These are phyloP conservation scores for Cercophora sp. DNA, from an alignment of 495 filamentous ascomycete species.

Conservation along the genomic window DNA sequence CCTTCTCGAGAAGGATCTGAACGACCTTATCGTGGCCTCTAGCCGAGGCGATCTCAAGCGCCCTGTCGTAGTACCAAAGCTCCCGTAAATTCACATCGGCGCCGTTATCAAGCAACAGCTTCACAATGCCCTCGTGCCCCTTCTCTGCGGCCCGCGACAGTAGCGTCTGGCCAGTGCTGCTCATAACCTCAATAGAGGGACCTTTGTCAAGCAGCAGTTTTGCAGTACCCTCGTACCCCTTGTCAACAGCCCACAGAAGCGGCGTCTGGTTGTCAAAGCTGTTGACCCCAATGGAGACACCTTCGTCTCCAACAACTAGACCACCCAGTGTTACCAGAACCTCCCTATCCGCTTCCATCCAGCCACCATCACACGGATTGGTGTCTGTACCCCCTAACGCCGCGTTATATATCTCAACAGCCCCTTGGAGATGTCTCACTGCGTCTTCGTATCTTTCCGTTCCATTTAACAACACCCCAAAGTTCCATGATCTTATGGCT, in stretches of 20 bases:
- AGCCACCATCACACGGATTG: conserved; percentile 1
- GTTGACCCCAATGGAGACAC: too few species aligned
- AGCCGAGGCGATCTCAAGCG: background rate
- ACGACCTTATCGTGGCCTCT: background rate
- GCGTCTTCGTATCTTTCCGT: conserved; percentile 19
- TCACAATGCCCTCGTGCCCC: background rate
- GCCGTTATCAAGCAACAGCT: background rate
- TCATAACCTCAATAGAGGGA: background rate
- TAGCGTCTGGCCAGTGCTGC: background rate
- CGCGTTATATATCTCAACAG: conserved; percentile 7
- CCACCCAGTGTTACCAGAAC: background rate
- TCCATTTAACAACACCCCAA: conserved; percentile 14
- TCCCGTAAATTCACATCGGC: too few species aligned
- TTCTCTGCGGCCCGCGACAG: background rate
- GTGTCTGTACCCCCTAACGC: background rate
- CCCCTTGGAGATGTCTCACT: conserved; percentile 17
- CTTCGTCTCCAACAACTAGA: background rate
- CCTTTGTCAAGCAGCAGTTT: background rate
- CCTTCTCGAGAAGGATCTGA: background rate
- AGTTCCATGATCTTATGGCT: conserved; percentile 16
- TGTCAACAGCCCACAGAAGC: background rate
- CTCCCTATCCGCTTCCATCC: conserved; percentile 1
- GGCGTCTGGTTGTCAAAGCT: background rate
- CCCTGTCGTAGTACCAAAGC: too few species aligned
- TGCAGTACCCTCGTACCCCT: background rate